Evolutionary conservation across 1,139 yeast genomes (phyloP), one percentile per base, ranked within the genome.

Genomic region (Sugiyamaella japonica): DNA sequence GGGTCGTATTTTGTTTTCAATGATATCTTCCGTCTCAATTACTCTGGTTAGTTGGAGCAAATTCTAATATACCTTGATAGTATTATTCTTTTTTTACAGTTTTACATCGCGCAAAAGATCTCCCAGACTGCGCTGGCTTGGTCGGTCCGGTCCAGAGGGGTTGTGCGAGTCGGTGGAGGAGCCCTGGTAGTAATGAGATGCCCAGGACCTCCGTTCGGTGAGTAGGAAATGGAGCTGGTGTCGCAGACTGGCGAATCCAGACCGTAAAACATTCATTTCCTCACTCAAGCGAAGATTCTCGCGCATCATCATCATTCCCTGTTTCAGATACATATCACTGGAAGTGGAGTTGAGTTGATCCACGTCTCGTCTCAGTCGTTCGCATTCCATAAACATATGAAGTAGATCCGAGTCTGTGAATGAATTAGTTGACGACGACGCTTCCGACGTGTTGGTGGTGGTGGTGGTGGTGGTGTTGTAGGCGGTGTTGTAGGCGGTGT

Each of bases 1-100:
- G 83, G 81, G 69, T 86, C 95, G 41, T 93, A 89, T 80, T 93
- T 84, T 68, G 99, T 93, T 59, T 87, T 89, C 76, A 95, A 93
- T 75, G 99, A 95, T 71, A 89, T 93, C 64, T 93, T 93, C 82
- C 89, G 98, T 80, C 84, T 93, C 52, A 61, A 61, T 34, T 40
- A 39, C n/a, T 23, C 32, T 39, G 51, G 51, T 48, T 48, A 29
- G n/a, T 25, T 40, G 23, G 32, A 40, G n/a, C 23, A 34, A 12
- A 28, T 23, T 9, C n/a, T 9, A 28, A 29, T 42, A n/a, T 25
- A 40, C 20, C n/a, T 39, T 20, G 23, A 34, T 13, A 7, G 16
- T n/a, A n/a, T n/a, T n/a, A n/a, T n/a, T n/a, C n/a, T n/a, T 34
- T 4, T 34, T 34, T 45, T 45, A 45, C 17, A 45, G 25, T 20